Base-by-base conservation (phyloP, 257 asterid species). In the Ilex aquifolium region DNA sequence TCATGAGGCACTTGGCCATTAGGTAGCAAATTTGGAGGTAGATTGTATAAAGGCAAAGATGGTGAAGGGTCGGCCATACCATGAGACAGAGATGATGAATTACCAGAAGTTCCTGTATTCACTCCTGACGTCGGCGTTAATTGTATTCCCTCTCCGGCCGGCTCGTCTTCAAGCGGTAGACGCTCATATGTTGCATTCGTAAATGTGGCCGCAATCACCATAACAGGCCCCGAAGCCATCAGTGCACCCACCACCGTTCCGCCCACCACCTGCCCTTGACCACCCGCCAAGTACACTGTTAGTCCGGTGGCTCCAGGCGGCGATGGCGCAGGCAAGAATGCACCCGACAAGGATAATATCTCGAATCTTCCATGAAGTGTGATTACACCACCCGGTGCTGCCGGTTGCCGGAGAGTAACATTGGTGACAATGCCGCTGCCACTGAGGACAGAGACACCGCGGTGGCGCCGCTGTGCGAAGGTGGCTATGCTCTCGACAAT, bases 181-280 rank as follows among this genome's bases (percentile, higher is more conserved):
- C 85, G 80, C 83, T 85, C 96, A 51, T 69, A 88, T 2, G 88
- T 79, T 0, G 95, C 88, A 61, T 86, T 85, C 0, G 79, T 64
- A 68, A 86, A 88, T 0, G 95, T 82, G 10, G 96, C 95, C 1
- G 90, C 96, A 14, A 88, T 79, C 8, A 88, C 87, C 88, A 88
- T 82, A 44, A 88, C 96, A 27, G 96, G 95, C 12, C 96, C 96
- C 0, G 92, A 82, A 0, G 96, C 95, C 36, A 72, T 60, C 62
- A 88, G 44, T 0, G 86, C 56, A 1, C 92, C 90, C 2, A 74
- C 85, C 64, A 88, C 92, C 16, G 74, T 74, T 31, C 96, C 96
- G 7, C 96, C 96, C 3, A 86, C 82, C 0, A 88, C 88, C 70
- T 86, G 96, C 13, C 96, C 96, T 64, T 86, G 96, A 8, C 90